These are phyloP conservation scores for Boletus reticuloceps DNA, from an alignment of 768 basidiomycete species.

Conservation along the genomic window DNA sequence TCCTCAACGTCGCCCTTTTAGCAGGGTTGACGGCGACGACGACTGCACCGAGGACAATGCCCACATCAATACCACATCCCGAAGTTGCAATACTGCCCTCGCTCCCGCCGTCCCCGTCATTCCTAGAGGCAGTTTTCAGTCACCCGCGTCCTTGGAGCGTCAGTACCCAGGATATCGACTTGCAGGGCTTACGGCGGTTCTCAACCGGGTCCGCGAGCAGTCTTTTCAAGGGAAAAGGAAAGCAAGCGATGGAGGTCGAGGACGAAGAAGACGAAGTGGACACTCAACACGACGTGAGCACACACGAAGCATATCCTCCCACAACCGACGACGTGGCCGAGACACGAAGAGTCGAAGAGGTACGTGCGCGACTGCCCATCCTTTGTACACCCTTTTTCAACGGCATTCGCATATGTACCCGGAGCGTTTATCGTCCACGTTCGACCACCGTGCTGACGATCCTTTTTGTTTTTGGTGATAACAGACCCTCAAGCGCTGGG, in stretches of 20 bases:
- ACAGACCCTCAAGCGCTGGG: conserved; percentile 78
- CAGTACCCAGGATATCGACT: conserved; percentile 22
- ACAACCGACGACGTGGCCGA: conserved; percentile 64
- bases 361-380: conserved; percentile 27
- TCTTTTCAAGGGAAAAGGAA: conserved; percentile 32
- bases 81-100: conserved; percentile 24
- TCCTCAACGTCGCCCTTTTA: not conserved
- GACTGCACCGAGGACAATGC: conserved; percentile 17
- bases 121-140: conserved; percentile 46
- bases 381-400: not conserved
- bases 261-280: conserved; percentile 27
- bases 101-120: conserved; percentile 36
- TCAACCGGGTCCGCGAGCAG: conserved; percentile 8
- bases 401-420: not conserved
- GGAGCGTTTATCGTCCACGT: not conserved
- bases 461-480: not conserved
- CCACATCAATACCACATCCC: conserved; percentile 9
- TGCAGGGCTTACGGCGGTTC: conserved; percentile 18
- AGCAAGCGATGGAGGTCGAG: conserved; percentile 16
- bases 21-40: conserved; percentile 7
- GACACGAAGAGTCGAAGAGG: conserved; percentile 71
- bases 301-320: conserved; percentile 56
- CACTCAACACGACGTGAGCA: conserved; percentile 13
- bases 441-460: conserved; percentile 1
- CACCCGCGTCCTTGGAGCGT: conserved; percentile 34